These are phyloP conservation scores for Penicillium oxalicum DNA, from an alignment of 2,329 filamentous ascomycete species.

Conservation along the genomic window DNA sequence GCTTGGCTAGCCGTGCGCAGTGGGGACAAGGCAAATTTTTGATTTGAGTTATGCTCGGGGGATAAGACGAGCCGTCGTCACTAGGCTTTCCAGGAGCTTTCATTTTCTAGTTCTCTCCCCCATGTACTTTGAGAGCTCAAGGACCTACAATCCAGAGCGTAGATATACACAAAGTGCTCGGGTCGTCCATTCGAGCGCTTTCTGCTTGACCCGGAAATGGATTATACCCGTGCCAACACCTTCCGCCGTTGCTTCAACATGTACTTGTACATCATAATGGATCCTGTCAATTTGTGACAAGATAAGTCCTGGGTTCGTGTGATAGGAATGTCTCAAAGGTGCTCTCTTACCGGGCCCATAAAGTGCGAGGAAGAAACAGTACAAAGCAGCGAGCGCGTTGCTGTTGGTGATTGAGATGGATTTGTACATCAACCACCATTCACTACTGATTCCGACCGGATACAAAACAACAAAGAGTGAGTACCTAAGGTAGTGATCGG, in stretches of 20 bases:
- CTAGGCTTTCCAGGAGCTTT: too few relatives aligned
- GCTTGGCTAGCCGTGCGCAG: too few relatives aligned
- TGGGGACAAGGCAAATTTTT: too few relatives aligned
- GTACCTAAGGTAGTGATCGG: constrained; percentile 14
- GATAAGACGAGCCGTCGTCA: too few relatives aligned
- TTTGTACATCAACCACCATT: constrained; percentile 28
- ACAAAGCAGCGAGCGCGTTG: constrained; percentile 12
- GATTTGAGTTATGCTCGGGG: too few relatives aligned
- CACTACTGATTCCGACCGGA: constrained; percentile 24
- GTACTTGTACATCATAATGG: constrained; percentile 29
- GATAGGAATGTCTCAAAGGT: background rate
- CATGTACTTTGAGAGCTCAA: too few relatives aligned
- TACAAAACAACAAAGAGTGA: constrained; percentile 26
- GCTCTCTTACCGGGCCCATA: constrained; percentile 24
- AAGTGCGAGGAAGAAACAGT: constrained; percentile 24
- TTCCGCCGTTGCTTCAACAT: constrained; percentile 27
- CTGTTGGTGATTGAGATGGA: constrained; percentile 12
- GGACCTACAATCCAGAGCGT: too few relatives aligned
- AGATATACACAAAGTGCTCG: too few relatives aligned
- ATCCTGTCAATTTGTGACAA: constrained; percentile 10
- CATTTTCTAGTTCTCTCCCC: too few relatives aligned
- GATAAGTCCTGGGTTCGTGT: background rate
- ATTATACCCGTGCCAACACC: constrained; percentile 3
- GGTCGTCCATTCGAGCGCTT: too few relatives aligned
- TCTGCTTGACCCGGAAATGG: too few relatives aligned